Evolutionary conservation across 176 grass and related monocot genomes (phyloP).

Genomic region (Bothriochloa decipiens): DNA sequence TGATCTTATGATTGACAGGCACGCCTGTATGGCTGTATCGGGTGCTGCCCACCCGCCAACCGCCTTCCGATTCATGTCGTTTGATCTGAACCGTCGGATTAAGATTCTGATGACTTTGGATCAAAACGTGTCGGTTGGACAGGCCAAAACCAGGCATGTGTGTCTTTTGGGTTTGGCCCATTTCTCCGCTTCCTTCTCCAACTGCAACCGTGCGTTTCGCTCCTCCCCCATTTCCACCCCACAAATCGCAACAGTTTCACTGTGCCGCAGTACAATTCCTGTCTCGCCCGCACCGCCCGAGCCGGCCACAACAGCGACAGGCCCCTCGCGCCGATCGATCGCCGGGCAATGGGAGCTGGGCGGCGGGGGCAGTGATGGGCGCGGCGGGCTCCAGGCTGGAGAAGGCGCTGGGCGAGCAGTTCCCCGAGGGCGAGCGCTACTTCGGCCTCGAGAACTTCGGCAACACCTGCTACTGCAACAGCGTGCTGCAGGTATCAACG

Average conservation of each 20-base stretch:
- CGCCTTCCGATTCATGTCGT: not conserved
- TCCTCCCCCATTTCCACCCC: not conserved
- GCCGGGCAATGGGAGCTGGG: slow-evolving; percentile 47
- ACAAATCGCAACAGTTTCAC: slow-evolving; percentile 42
- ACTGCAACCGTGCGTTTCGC: not conserved
- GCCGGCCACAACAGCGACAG: slow-evolving; percentile 13
- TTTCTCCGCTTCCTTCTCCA: not conserved
- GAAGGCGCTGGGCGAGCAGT: slow-evolving; percentile 97
- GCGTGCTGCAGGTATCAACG: slow-evolving; percentile 80
- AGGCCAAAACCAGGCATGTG: slow-evolving; percentile 13
- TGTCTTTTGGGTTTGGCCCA: slow-evolving; percentile 6
- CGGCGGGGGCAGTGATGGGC: slow-evolving; percentile 76
- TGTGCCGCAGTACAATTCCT: not conserved
- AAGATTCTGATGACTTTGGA: not conserved
- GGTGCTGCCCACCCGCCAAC: not conserved
- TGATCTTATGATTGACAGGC: not conserved
- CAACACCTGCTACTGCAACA: slow-evolving; percentile 99
- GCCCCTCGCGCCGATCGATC: not conserved
- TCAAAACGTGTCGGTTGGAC: not conserved
- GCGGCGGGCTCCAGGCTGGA: slow-evolving; percentile 95
- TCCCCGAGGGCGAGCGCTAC: slow-evolving; percentile 98
- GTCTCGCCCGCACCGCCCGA: slow-evolving; percentile 13
- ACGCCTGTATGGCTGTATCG: not conserved
- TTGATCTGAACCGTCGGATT: not conserved
- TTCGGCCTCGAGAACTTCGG: slow-evolving; percentile 99